Evolutionary conservation across 495 filamentous ascomycete species (phyloP), one percentile per base, ranked within the genome.

Genomic region (Lophiostoma macrostomum): DNA sequence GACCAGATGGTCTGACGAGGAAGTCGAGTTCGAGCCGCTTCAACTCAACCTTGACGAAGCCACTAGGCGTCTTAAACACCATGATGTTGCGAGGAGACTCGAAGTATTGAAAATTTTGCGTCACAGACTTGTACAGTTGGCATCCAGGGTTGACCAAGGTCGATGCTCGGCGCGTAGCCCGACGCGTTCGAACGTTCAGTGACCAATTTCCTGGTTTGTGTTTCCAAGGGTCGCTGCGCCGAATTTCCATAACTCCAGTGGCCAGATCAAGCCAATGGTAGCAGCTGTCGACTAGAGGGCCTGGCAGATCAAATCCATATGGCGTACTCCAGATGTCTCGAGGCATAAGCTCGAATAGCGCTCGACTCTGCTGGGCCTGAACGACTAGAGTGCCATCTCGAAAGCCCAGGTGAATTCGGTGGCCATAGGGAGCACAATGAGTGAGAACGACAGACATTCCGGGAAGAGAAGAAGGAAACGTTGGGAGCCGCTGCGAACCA

Each of bases 361-460:
- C 35, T 5, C 37, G 32, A 2, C 25, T 10, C 0, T 41, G 18
- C 1, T 1, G 18, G 4, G 74, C 71, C 27, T 75, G 56, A 20
- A 81, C 66, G 5, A 81, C 47, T 11, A 69, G 56, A 2, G 60
- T 22, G 0, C 54, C 58, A 10, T 66, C 51, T 7, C 74, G 71
- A 32, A 73, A 61, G 1, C 78, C 79, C 38, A 82, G 61, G 60
- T 82, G 76, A 4, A 83, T 63, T 24, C 72, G 48, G 38, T 77
- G 66, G 0, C 49, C 58, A 18, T 65, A 30, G 3, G 34, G 28
- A 10, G 67, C 58, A 5, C 0, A 28, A 32, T 41, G 57, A 11
- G 64, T 65, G 4, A 80, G 58, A 5, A 61, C 56, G 46, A 79
- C 68, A 16, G 64, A 66, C 76, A 81, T 80, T 0, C 74, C 76